Percentiles rank a stretch among this genome's conserved stretches.
Evolutionary conservation across 495 filamentous ascomycete species (phyloP).

Genomic region (Usnea hakonensis): DNA sequence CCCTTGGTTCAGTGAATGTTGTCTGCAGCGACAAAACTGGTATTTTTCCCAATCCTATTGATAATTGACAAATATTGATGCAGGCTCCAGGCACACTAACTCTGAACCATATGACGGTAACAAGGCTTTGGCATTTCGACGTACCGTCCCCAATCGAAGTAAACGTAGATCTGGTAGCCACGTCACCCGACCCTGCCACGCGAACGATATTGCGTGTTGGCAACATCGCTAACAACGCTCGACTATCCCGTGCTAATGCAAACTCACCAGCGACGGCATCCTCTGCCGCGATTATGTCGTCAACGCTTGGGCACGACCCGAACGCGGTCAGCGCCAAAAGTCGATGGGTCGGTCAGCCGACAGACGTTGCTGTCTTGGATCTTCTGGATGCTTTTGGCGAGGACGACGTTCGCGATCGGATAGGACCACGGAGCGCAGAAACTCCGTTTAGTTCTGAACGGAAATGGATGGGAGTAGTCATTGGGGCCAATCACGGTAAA

Average conservation of each 20-base stretch:
- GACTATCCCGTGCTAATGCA: conserved; percentile 55
- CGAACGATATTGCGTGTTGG: conserved; percentile 77
- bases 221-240: conserved; percentile 93
- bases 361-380: conserved; percentile 91
- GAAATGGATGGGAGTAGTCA: conserved; percentile 98
- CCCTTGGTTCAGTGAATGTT: conserved; percentile 94
- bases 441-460: conserved; percentile 93
- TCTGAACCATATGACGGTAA: conserved; percentile 96
- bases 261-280: conserved; percentile 59
- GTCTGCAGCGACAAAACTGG: conserved; percentile 97
- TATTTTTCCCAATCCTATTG: conserved; percentile 22
- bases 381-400: conserved; percentile 82
- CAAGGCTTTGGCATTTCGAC: conserved; percentile 91
- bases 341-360: conserved; percentile 94
- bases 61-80: conserved; percentile 6
- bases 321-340: conserved; percentile 58
- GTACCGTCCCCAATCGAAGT: conserved; percentile 62
- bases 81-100: conserved; percentile 66
- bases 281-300: conserved; percentile 68
- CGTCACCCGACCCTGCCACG: conserved; percentile 61
- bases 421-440: conserved; percentile 70
- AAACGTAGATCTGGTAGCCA: conserved; percentile 57
- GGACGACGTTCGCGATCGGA: conserved; percentile 78
- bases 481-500: conserved; percentile 47
- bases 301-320: conserved; percentile 55